Evolutionary conservation across 768 basidiomycete species (phyloP).

Genomic region (Lentinula boryana): DNA sequence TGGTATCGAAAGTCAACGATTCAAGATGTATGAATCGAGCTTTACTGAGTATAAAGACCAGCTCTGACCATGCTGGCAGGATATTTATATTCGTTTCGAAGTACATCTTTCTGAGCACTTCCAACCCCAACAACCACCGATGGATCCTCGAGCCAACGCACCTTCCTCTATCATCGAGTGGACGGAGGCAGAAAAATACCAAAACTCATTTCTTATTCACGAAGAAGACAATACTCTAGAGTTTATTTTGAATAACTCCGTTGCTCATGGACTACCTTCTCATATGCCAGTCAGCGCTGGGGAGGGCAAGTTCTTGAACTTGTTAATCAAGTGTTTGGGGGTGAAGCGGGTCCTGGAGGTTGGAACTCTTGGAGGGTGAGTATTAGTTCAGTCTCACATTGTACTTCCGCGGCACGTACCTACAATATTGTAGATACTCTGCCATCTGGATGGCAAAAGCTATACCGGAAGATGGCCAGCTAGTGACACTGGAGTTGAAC

Average conservation of each 20-base stretch:
- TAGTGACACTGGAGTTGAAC: constrained; percentile 42
- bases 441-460: constrained; percentile 38
- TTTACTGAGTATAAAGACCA: neutral
- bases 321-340: constrained; percentile 42
- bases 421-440: constrained; percentile 26
- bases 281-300: constrained; percentile 45
- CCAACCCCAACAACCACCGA: neutral
- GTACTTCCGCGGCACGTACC: neutral
- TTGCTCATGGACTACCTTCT: constrained; percentile 37
- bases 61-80: neutral
- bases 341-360: constrained; percentile 60
- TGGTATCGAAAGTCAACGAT: neutral
- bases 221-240: constrained; percentile 36
- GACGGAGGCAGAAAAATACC: constrained; percentile 48
- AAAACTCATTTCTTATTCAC: constrained; percentile 46
- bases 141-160: neutral
- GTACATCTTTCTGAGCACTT: neutral
- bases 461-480: constrained; percentile 42
- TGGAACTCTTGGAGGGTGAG: constrained; percentile 61
- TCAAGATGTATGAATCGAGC: neutral
- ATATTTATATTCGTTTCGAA: neutral
- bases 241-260: constrained; percentile 31
- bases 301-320: constrained; percentile 53
- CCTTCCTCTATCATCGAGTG: constrained; percentile 31
- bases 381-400: neutral